Evolutionary conservation across 805 yeast species (phyloP).

Genomic region (Wickerhamiella bombiphila): DNA sequence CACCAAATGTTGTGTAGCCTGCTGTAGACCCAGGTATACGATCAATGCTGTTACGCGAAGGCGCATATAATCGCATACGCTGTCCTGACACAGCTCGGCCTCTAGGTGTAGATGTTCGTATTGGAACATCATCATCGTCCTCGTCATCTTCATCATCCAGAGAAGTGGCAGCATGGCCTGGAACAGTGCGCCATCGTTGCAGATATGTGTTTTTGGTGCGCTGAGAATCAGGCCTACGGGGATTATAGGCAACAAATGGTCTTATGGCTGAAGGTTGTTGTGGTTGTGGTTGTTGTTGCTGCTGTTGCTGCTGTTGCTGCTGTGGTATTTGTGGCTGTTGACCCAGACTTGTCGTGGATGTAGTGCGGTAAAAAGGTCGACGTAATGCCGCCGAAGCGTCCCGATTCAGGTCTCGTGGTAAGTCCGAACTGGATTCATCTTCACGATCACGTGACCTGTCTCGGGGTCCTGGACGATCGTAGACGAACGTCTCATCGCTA

Average conservation of each 20-base stretch:
- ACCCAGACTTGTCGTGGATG: slow-evolving; percentile 10
- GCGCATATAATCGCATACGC: background rate
- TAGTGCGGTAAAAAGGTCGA: slow-evolving; percentile 14
- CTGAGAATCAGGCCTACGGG: slow-evolving; percentile 11
- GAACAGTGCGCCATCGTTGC: slow-evolving; percentile 17
- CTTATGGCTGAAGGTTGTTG: background rate
- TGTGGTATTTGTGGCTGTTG: slow-evolving; percentile 12
- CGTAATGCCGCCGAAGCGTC: slow-evolving; percentile 6
- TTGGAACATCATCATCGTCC: slow-evolving; percentile 25
- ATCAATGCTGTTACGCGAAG: no score
- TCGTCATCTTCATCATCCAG: slow-evolving; percentile 20
- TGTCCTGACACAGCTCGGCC: background rate
- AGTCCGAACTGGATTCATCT: background rate
- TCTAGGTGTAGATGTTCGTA: background rate
- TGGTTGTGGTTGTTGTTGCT: background rate
- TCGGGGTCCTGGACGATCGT: slow-evolving; percentile 38
- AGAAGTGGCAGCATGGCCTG: background rate
- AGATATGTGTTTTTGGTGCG: slow-evolving; percentile 18
- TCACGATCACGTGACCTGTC: background rate
- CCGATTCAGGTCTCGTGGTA: background rate
- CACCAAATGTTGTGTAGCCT: background rate
- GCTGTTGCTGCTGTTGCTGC: background rate
- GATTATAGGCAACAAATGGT: background rate
- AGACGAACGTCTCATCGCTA: slow-evolving; percentile 92
- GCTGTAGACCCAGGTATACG: no score